Base-by-base conservation (phyloP, 805 yeast genomes). In the Lipomyces mesembrius region DNA sequence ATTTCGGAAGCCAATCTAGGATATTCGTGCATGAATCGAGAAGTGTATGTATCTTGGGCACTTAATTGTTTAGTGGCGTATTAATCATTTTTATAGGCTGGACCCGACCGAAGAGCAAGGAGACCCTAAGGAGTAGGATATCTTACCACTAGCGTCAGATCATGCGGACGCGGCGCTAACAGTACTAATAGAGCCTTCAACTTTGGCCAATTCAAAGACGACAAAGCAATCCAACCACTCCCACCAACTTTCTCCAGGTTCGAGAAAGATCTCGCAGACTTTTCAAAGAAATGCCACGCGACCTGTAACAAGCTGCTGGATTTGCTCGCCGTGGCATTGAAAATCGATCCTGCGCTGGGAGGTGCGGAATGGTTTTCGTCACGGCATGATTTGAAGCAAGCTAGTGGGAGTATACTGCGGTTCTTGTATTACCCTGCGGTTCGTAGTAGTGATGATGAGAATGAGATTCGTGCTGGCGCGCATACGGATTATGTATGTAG, bases 401-500 rank as follows among this genome's bases (percentile, higher is more conserved):
- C 76, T 9, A 85, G 89, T 29, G 92, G 92, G 14, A 81, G 91
- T 1, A 84, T 91, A 0, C 83, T 91, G 74, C 79, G 96, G 74
- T 80, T 91, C 73, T 78, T 90, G 56, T 91, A 87, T 73, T 90
- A 90, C 74, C 96, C 95, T 0, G 71, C 71, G 3, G 56, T 66
- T 57, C 39, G 51, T 29, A 51, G 20, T 20, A 83, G 87, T 11
- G 86, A 83, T 62, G 80, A 81, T 63, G 70, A 75, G 52, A 67
- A 73, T 14, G 81, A 78, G 61, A 55, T 71, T 34, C 81, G 91
- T 62, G 95, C 95, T 3, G 96, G 96, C 54, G 95, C 96, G 8
- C 96, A 91, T 72, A 90, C 96, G 0, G 96, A 91, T 74, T 90
- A 90, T 73, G 71, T 63, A 39, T 29, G 71, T 46, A 17, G n/a